Conservation (phyloP, 306 rosid genomes). For the Ammopiptanthus mongolicus region DNA sequence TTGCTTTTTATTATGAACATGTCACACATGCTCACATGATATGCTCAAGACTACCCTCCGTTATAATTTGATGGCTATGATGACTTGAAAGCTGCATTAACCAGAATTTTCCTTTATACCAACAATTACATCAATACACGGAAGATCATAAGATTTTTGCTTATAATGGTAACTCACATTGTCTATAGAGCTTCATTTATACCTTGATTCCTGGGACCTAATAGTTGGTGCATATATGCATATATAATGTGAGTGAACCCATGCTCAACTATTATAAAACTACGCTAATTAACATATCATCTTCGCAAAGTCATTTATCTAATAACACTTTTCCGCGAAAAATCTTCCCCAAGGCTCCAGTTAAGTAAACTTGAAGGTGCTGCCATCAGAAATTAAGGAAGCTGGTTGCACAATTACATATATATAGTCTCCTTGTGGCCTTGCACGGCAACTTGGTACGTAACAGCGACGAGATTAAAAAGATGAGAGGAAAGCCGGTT, state of each 20-base stretch:
- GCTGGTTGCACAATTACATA: neutral
- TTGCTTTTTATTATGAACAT: constrained; percentile 23
- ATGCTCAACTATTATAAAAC: neutral
- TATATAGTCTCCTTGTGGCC: no score
- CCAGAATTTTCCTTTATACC: neutral
- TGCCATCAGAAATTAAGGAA: constrained; percentile 13
- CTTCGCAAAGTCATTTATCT: neutral
- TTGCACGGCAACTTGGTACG: no score
- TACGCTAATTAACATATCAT: neutral
- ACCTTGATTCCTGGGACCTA: constrained; percentile 17
- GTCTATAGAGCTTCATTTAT: constrained; percentile 9
- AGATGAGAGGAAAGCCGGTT: constrained; percentile 57
- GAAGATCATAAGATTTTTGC: constrained; percentile 11
- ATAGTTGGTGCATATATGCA: neutral
- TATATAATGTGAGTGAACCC: neutral
- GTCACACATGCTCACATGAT: constrained; percentile 31
- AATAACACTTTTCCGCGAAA: constrained; percentile 10
- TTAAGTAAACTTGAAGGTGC: constrained; percentile 19
- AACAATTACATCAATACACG: neutral
- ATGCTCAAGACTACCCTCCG: constrained; percentile 9
- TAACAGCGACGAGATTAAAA: neutral
- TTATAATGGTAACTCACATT: neutral
- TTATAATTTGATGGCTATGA: constrained; percentile 16
- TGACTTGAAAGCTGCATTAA: constrained; percentile 16
- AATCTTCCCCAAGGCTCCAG: neutral